These are phyloP conservation scores for Quercus tomentella DNA, from an alignment of 331 rosid species.

Conservation along the genomic window DNA sequence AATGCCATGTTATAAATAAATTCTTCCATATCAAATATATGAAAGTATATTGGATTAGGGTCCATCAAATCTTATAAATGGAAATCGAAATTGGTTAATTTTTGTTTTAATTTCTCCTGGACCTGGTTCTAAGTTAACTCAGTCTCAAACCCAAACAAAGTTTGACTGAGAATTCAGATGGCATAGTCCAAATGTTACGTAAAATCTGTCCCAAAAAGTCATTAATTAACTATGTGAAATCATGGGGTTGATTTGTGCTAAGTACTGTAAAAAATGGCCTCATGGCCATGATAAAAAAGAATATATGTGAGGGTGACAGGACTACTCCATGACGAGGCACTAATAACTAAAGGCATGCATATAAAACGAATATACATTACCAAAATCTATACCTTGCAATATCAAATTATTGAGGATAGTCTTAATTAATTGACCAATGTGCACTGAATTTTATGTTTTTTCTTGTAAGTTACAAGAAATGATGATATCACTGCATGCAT, in stretches of 20 bases:
- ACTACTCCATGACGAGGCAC: background rate
- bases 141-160: background rate
- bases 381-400: too few relatives aligned
- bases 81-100: background rate
- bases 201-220: conserved; percentile 16
- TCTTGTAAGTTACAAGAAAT: too few relatives aligned
- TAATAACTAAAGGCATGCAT: background rate
- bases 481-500: conserved; percentile 23
- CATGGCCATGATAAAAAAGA: conserved; percentile 25
- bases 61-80: background rate
- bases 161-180: background rate
- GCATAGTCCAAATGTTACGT: conserved; percentile 13
- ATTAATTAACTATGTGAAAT: conserved; percentile 13
- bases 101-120: too few relatives aligned
- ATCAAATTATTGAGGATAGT: too few relatives aligned
- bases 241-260: conserved; percentile 24
- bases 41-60: background rate
- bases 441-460: too few relatives aligned
- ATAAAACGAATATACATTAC: too few relatives aligned
- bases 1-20: conserved; percentile 20
- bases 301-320: conserved; percentile 34
- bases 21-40: background rate
- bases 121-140: too few relatives aligned
- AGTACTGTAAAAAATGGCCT: conserved; percentile 25
- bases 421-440: too few relatives aligned